A percentile compares a stretch with the other conserved stretches of the same genome.
phyloP scores from a whole-genome alignment of 1,284 basidiomycete genomes.

The Xanthoconium separans region DNA sequence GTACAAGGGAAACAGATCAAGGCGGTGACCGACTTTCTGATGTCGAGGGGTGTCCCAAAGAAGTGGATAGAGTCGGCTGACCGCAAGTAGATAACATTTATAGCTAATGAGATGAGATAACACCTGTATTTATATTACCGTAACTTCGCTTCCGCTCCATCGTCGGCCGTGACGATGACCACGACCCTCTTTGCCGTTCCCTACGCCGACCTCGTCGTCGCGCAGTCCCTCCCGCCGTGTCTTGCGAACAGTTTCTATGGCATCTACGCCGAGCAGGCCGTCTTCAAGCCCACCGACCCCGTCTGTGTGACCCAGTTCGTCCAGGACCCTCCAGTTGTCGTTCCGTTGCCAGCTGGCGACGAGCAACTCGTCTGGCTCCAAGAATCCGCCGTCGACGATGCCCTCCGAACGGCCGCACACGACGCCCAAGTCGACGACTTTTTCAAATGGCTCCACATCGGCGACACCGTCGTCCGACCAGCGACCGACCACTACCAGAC shows the following conservation, averaged over 20 bases:
- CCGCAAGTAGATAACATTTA: not conserved
- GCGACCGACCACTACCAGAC: constrained; percentile 21
- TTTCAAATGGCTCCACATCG: constrained; percentile 25
- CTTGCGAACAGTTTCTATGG: constrained; percentile 53
- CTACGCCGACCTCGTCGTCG: constrained; percentile 18
- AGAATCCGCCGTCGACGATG: constrained; percentile 47
- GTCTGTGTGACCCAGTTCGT: constrained; percentile 33
- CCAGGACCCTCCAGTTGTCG: constrained; percentile 11
- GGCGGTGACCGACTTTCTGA: constrained; percentile 63
- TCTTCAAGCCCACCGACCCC: constrained; percentile 43
- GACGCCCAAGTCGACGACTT: constrained; percentile 36
- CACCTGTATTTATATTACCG: no score
- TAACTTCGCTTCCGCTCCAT: not conserved
- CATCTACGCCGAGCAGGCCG: constrained; percentile 45
- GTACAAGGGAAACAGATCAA: constrained; percentile 82
- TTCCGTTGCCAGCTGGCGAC: constrained; percentile 25
- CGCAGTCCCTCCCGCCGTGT: constrained; percentile 39
- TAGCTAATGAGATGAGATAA: no score
- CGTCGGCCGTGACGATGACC: constrained; percentile 14
- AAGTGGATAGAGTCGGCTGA: constrained; percentile 64
- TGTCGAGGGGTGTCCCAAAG: constrained; percentile 68
- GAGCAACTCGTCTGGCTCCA: constrained; percentile 62
- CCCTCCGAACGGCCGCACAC: constrained; percentile 33
- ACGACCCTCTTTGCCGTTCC: constrained; percentile 24
- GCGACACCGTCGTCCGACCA: constrained; percentile 15